These are phyloP conservation scores for Aspergillus pseudoglaucus DNA, from an alignment of 2,329 filamentous ascomycete species.

Conservation along the genomic window DNA sequence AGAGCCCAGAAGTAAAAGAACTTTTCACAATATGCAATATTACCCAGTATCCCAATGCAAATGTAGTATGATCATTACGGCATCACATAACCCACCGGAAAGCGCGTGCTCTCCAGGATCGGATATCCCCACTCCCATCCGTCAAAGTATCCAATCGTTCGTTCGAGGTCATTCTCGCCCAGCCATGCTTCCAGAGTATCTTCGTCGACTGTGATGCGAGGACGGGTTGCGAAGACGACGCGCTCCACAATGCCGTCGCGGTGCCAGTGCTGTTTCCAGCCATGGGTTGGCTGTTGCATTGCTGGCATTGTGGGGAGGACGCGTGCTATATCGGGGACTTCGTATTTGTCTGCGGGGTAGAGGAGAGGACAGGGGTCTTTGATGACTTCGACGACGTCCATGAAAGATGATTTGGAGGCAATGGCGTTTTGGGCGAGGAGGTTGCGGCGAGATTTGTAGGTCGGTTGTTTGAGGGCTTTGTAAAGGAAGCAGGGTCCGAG, in stretches of 20 bases:
- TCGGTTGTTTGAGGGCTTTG: conserved; percentile 6
- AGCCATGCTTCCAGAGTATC: not conserved
- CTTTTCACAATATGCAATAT: no score
- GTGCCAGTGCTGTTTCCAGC: conserved; percentile 11
- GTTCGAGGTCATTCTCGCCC: not conserved
- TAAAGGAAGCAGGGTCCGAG: conserved; percentile 10
- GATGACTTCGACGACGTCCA: conserved; percentile 7
- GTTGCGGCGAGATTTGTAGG: conserved; percentile 4
- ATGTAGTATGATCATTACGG: not conserved
- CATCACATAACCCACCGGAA: not conserved
- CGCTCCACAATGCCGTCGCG: conserved; percentile 1
- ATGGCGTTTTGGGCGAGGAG: conserved; percentile 9
- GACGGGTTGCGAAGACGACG: not conserved
- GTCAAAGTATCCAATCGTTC: conserved; percentile 4
- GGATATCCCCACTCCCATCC: conserved; percentile 38
- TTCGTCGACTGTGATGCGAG: not conserved
- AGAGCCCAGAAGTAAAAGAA: no score
- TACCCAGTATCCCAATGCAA: not conserved
- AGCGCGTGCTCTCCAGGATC: conserved; percentile 36
- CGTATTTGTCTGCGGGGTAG: conserved; percentile 5
- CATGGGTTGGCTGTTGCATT: conserved; percentile 6
- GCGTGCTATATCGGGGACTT: not conserved
- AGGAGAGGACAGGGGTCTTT: conserved; percentile 2
- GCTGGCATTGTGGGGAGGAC: conserved; percentile 2
- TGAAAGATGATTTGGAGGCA: conserved; percentile 10